phyloP scores from a whole-genome alignment of 2,329 filamentous ascomycete species.

The Corinectria fuckeliana region DNA sequence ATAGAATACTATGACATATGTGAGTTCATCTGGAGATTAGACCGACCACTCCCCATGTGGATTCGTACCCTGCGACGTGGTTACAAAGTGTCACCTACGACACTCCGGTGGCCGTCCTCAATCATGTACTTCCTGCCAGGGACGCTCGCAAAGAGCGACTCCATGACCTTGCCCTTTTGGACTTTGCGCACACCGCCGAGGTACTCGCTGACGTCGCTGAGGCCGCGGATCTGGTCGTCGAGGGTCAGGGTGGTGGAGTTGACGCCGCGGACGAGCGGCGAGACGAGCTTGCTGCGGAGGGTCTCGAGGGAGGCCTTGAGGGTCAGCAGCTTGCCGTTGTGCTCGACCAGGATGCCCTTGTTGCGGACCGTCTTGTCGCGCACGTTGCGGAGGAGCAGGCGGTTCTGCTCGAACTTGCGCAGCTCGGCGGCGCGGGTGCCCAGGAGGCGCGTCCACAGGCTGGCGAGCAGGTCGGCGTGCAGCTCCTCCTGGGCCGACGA shows the following conservation, averaged over 20 bases:
- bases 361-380: constrained; percentile 84
- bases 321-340: constrained; percentile 82
- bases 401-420: constrained; percentile 93
- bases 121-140: constrained; percentile 44
- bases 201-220: constrained; percentile 81
- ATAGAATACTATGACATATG: too few species aligned
- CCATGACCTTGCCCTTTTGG: constrained; percentile 84
- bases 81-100: constrained; percentile 26
- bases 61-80: too few species aligned
- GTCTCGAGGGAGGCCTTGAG: constrained; percentile 87
- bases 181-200: constrained; percentile 76
- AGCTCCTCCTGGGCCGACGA: constrained; percentile 79
- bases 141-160: constrained; percentile 72
- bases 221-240: constrained; percentile 83
- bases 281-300: constrained; percentile 82
- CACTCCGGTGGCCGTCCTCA: constrained; percentile 35
- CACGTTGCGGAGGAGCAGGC: constrained; percentile 77
- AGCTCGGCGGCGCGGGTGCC: constrained; percentile 76
- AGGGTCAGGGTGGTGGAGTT: constrained; percentile 75
- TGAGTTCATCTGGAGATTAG: constrained; percentile 1
- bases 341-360: constrained; percentile 84
- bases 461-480: constrained; percentile 81
- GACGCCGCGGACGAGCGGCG: constrained; percentile 76
- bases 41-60: neutral
- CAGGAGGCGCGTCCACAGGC: constrained; percentile 85